A percentile compares a stretch with the other conserved stretches of the same genome.
These are phyloP conservation scores for Theileria parva DNA, from an alignment of 169 alveolate species.

Conservation along the genomic window DNA sequence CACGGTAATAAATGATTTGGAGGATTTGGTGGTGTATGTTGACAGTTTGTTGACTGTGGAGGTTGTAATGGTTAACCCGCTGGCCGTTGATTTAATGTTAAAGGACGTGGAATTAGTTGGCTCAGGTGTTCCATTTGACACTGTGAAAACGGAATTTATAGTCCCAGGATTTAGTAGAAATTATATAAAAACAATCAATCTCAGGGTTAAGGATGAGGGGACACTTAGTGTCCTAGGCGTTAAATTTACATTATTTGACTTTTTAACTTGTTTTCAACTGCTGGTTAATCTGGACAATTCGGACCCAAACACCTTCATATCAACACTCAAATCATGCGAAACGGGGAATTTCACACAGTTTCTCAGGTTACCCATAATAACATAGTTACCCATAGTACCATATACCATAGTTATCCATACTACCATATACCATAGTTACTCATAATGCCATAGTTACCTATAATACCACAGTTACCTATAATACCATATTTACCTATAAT, in stretches of 20 bases:
- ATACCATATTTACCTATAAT: no score
- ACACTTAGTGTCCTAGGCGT: constrained; percentile 20
- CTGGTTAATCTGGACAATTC: background rate
- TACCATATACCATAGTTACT: no score
- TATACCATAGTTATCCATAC: no score
- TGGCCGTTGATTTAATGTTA: constrained; percentile 15
- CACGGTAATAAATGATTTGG: no score
- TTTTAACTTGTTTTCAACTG: constrained; percentile 18
- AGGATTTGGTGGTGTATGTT: background rate
- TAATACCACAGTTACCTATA: no score
- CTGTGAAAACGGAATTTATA: background rate
- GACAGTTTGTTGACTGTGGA: background rate
- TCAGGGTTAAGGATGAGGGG: constrained; percentile 15
- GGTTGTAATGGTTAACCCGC: constrained; percentile 20
- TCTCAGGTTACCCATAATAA: no score
- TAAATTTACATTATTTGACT: constrained; percentile 5
- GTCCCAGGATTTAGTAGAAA: constrained; percentile 12
- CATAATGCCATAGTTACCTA: no score
- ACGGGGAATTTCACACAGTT: no score
- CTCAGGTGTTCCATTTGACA: constrained; percentile 18
- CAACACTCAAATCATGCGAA: no score
- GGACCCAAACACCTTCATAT: no score
- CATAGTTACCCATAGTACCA: no score
- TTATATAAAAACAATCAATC: background rate
- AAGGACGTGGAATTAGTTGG: constrained; percentile 21